Percentiles rank a stretch among this genome's conserved stretches.
Conservation (phyloP, 768 basidiomycete species). For the Macrolepiota dolichaula region DNA sequence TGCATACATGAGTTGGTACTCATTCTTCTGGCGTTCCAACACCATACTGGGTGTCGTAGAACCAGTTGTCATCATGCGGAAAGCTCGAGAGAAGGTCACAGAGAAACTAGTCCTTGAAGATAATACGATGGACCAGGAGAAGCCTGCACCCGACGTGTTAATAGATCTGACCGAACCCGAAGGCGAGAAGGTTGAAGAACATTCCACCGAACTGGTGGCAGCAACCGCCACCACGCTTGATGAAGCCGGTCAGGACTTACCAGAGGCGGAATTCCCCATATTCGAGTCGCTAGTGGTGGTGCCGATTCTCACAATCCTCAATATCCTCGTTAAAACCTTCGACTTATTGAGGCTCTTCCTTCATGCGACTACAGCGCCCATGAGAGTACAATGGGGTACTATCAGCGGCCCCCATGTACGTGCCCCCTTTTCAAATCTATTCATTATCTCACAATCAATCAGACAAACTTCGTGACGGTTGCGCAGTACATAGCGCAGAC, state of each 20-base stretch:
- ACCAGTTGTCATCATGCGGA: background rate
- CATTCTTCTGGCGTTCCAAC: background rate
- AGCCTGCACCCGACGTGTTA: background rate
- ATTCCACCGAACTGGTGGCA: background rate
- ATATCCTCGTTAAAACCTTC: background rate
- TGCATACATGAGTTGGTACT: background rate
- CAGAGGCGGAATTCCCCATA: background rate
- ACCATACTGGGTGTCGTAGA: background rate
- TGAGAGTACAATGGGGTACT: background rate
- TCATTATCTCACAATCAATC: background rate
- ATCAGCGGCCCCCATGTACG: background rate
- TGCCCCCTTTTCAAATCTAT: background rate
- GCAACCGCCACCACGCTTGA: no score
- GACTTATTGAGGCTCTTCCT: background rate
- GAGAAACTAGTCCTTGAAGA: background rate
- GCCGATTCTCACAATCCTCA: background rate
- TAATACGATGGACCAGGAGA: background rate
- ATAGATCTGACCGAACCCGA: background rate
- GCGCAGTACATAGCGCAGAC: background rate
- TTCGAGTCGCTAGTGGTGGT: background rate
- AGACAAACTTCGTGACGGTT: background rate
- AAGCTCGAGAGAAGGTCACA: background rate
- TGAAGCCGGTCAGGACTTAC: background rate
- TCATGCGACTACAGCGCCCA: background rate
- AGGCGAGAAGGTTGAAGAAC: background rate